Conservation (phyloP, 257 asterid genomes). For the Solanum medicagineum region DNA sequence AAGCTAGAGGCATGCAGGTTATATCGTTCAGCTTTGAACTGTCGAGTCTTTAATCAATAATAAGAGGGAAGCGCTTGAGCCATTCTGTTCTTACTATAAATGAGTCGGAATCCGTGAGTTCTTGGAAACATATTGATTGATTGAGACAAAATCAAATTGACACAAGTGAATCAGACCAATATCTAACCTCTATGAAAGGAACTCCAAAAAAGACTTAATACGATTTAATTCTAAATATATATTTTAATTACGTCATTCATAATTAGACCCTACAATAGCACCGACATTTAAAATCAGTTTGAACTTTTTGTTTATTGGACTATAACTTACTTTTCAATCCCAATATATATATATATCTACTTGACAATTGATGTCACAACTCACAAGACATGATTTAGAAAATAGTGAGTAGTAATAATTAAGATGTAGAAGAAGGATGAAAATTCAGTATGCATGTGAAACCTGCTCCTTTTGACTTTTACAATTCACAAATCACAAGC, state of each 20-base stretch:
- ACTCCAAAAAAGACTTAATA: too few relatives aligned
- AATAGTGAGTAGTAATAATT: background rate
- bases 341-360: background rate
- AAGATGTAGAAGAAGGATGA: background rate
- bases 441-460: slow-evolving; percentile 1
- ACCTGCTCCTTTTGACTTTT: slow-evolving; percentile 2
- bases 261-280: background rate
- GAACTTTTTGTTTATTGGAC: background rate
- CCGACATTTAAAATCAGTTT: too few relatives aligned
- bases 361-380: background rate
- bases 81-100: too few relatives aligned
- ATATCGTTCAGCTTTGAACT: too few relatives aligned
- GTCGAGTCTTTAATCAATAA: too few relatives aligned
- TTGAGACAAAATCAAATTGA: too few relatives aligned
- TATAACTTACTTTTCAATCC: background rate
- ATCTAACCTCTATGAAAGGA: too few relatives aligned
- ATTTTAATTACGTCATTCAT: background rate
- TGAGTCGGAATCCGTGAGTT: too few relatives aligned
- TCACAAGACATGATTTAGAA: background rate
- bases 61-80: too few relatives aligned
- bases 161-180: too few relatives aligned
- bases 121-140: too few relatives aligned
- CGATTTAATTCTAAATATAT: background rate
- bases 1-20: too few relatives aligned
- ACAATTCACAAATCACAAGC: background rate